These are phyloP conservation scores for Candida parachauliodes DNA, from an alignment of 805 yeast species.

Conservation along the genomic window DNA sequence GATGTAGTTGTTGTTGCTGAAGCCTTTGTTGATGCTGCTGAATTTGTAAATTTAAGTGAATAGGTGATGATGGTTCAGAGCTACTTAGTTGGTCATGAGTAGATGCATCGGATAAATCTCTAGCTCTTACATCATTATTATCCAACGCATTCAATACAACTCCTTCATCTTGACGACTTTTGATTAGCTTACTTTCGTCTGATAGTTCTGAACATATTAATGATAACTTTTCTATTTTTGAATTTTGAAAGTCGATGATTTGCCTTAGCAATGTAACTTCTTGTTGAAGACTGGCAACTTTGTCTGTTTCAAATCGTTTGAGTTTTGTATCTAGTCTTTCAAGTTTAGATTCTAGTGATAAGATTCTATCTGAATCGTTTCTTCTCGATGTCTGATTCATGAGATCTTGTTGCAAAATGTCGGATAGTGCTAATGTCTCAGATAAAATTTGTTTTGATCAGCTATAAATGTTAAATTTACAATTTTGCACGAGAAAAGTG, in stretches of 20 bases:
- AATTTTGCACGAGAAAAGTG: too few relatives aligned
- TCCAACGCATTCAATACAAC: constrained; percentile 29
- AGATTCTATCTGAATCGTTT: constrained; percentile 2
- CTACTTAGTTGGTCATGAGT: constrained; percentile 18
- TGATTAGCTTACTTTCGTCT: constrained; percentile 12
- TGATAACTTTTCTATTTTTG: constrained; percentile 36
- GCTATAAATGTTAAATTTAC: too few relatives aligned
- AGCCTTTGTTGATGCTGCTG: constrained; percentile 10
- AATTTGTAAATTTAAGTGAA: constrained; percentile 14
- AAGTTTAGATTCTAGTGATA: constrained; percentile 5
- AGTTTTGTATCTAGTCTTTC: constrained; percentile 11
- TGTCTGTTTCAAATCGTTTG: constrained; percentile 26
- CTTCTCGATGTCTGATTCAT: neutral
- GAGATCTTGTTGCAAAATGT: constrained; percentile 9
- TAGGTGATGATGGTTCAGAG: constrained; percentile 3
- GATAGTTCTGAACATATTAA: constrained; percentile 29
- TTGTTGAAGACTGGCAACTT: constrained; percentile 19
- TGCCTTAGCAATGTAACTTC: constrained; percentile 35
- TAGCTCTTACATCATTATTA: constrained; percentile 14
- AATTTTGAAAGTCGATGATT: constrained; percentile 34
- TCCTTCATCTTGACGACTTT: constrained; percentile 21
- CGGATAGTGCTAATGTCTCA: constrained; percentile 8
- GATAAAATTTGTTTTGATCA: too few relatives aligned
- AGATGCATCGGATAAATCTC: constrained; percentile 9
- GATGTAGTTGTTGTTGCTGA: constrained; percentile 4